phyloP scores from a whole-genome alignment of 1,139 yeast species.

The Saccharomycopsis hybrid region DNA sequence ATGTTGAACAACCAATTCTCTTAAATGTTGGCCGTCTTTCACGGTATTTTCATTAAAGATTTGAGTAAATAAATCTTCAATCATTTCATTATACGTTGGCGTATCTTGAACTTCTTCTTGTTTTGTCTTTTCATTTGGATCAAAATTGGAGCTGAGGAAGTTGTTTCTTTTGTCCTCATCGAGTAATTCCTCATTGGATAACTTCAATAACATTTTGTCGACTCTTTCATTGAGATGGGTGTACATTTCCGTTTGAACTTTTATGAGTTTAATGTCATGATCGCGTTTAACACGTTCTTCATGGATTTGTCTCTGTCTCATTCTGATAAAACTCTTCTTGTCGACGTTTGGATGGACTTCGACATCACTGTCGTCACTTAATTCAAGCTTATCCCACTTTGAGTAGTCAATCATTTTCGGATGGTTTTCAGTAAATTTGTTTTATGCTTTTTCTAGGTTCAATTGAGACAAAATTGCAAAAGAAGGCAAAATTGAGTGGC shows the following conservation, averaged over 20 bases:
- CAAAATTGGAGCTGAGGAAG: conserved; percentile 46
- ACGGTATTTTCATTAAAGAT: conserved; percentile 47
- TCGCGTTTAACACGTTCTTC: conserved; percentile 83
- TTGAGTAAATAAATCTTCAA: conserved; percentile 78
- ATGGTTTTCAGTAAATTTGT: too few relatives aligned
- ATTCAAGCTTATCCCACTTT: conserved; percentile 94
- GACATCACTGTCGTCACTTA: conserved; percentile 92
- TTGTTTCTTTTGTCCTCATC: conserved; percentile 36
- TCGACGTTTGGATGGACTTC: conserved; percentile 99
- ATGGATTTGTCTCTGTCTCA: conserved; percentile 98
- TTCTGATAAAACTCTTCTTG: conserved; percentile 80
- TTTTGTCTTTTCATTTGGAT: conserved; percentile 46
- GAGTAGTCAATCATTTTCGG: conserved; percentile 80
- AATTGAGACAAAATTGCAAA: too few relatives aligned
- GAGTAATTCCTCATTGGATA: conserved; percentile 38
- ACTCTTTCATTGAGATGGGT: conserved; percentile 66
- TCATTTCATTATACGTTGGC: conserved; percentile 87
- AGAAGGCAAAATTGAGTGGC: too few relatives aligned
- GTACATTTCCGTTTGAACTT: conserved; percentile 74
- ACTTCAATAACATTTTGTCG: conserved; percentile 45
- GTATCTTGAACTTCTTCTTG: conserved; percentile 53
- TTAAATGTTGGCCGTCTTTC: conserved; percentile 35
- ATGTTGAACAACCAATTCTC: conserved; percentile 47
- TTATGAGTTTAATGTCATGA: conserved; percentile 64
- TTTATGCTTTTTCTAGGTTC: too few relatives aligned